Base-by-base conservation (phyloP, 257 asterid species). In the Craterostigma plantagineum region DNA sequence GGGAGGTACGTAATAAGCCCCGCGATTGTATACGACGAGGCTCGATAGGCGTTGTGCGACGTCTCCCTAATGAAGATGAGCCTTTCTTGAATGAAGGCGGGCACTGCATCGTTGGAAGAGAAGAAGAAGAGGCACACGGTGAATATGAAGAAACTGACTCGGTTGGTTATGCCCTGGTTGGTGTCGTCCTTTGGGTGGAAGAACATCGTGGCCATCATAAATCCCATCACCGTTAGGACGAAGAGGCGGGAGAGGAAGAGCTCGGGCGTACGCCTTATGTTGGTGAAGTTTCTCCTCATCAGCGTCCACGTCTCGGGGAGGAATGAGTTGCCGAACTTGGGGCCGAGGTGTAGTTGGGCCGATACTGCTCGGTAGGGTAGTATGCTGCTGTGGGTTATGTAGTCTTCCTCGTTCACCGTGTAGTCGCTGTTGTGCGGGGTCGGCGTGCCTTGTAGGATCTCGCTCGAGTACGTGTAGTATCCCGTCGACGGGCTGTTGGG, bases 171-270 rank as follows among this genome's bases (percentile, higher is more conserved):
- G 10, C 92, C 95, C 16, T 76, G 92, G 33, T 42, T 33, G 37
- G 34, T 17, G 14, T 57, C 14, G 30, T 23, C 30, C n/a, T 51
- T 16, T 0, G 95, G 95, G 35, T 61, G 56, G 69, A 57, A 59
- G 56, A 83, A 79, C 95, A 83, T 68, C 37, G 86, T 83, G 48
- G 86, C 92, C 95, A 83, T 79, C 92, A 83, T 79, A 56, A 79
- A 8, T 10, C 86, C 95, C 95, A 83, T 83, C 12, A 77, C 67
- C 1, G 76, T 59, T 9, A 83, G 76, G 53, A 83, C 95, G 12
- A 79, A 40, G 2, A 83, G 78, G 3, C 92, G 72, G 41, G 91
- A 79, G 8, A 76, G 80, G 63, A 83, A 79, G 35, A 83, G 92
- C 63, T 83, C 95, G 1, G 86, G 95, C 3, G 92, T 83, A 0